Evolutionary conservation across 257 asterid species (phyloP).

Genomic region (Solanum infundibuliforme): DNA sequence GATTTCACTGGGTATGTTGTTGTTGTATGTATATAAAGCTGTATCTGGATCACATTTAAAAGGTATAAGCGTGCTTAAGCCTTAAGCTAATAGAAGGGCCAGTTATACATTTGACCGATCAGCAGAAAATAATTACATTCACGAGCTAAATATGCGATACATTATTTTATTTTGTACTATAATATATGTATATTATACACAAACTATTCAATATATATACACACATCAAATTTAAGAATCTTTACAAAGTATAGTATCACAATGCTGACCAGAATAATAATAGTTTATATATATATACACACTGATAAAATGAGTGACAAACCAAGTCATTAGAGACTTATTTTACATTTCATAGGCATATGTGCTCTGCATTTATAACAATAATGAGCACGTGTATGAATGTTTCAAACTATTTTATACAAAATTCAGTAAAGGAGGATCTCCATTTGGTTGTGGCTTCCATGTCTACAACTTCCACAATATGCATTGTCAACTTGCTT

Average conservation of each 20-base stretch:
- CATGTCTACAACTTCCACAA: conserved; percentile 22
- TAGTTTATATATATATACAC: not conserved
- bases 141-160: not conserved
- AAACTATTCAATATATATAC: not conserved
- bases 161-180: not conserved
- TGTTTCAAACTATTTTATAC: not conserved
- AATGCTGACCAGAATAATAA: not conserved
- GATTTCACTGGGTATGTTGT: not conserved
- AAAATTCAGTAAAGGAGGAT: not conserved
- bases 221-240: not conserved
- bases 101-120: not conserved
- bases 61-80: not conserved
- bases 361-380: not conserved
- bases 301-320: not conserved
- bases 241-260: not conserved
- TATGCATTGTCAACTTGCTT: conserved; percentile 1
- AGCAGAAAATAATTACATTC: not conserved
- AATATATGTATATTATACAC: not conserved
- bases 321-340: not conserved
- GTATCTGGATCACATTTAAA: not conserved
- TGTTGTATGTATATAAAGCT: too few species aligned
- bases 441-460: conserved; percentile 16
- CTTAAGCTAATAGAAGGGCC: not conserved
- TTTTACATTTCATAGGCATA: not conserved
- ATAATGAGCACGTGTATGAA: not conserved